A percentile compares a stretch with the other conserved stretches of the same genome.
Evolutionary conservation across 768 basidiomycete species (phyloP).

Genomic region (Rhodotorula graminis): DNA sequence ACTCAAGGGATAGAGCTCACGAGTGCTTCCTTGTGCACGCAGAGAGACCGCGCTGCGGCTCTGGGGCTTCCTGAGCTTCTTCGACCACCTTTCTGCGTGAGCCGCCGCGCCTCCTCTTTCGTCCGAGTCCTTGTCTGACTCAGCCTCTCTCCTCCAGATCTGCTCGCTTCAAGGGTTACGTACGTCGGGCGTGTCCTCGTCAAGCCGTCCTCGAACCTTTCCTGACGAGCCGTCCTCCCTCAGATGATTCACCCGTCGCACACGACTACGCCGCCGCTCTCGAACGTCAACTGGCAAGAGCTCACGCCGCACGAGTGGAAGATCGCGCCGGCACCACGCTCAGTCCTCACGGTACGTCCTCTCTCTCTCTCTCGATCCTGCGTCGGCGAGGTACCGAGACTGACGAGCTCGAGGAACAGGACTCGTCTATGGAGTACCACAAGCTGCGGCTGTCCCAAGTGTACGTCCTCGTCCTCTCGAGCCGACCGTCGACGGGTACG

Average conservation of each 20-base stretch:
- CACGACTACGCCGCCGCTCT: slow-evolving; percentile 8
- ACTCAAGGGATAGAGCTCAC: too few species aligned
- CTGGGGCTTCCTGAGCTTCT: slow-evolving; percentile 17
- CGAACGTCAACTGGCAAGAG: slow-evolving; percentile 17
- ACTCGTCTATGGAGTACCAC: slow-evolving; percentile 25
- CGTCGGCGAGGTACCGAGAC: too few species aligned
- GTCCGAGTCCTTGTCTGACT: not conserved
- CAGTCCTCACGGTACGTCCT: not conserved
- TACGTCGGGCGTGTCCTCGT: not conserved
- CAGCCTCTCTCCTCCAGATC: not conserved
- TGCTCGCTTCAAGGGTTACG: slow-evolving; percentile 22
- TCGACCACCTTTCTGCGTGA: slow-evolving; percentile 27
- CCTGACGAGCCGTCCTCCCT: too few species aligned
- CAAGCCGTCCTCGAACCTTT: too few species aligned
- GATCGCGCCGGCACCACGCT: not conserved
- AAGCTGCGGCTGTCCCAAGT: slow-evolving; percentile 14
- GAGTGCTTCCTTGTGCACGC: too few species aligned
- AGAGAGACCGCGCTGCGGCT: slow-evolving; percentile 14
- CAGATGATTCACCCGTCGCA: slow-evolving; percentile 22
- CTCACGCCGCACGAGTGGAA: slow-evolving; percentile 27
- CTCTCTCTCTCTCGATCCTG: not conserved
- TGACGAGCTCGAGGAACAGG: not conserved
- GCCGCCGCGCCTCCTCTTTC: not conserved
- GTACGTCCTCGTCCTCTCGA: not conserved
- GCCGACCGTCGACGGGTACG: not conserved